These are phyloP conservation scores for Ocimum tenuiflorum DNA, from an alignment of 257 asterid species.

Conservation along the genomic window DNA sequence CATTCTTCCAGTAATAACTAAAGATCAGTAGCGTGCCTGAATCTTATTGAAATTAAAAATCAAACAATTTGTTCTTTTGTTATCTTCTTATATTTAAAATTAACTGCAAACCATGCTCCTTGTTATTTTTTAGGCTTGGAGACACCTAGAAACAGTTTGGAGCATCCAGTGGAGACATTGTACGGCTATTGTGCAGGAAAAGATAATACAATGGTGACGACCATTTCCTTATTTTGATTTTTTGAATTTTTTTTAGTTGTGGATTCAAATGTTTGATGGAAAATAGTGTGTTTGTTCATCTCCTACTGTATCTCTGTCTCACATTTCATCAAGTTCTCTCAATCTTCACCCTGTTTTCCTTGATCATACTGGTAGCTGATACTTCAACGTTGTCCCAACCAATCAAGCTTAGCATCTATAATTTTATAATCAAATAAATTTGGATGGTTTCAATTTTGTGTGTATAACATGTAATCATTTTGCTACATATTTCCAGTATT, in stretches of 20 bases:
- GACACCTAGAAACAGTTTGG: slow-evolving; percentile 73
- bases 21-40: background rate
- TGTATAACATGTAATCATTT: background rate
- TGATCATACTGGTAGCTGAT: background rate
- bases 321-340: background rate
- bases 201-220: slow-evolving; percentile 40
- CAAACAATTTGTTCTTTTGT: background rate
- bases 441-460: background rate
- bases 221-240: slow-evolving; percentile 9
- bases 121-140: slow-evolving; percentile 40
- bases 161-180: slow-evolving; percentile 46
- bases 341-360: background rate
- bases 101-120: background rate
- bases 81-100: background rate
- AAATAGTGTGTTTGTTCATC: background rate
- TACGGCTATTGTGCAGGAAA: slow-evolving; percentile 34
- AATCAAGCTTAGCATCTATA: background rate
- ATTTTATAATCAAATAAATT: background rate
- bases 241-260: background rate
- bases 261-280: background rate
- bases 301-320: background rate
- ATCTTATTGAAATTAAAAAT: background rate
- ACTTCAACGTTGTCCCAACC: background rate
- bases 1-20: background rate
- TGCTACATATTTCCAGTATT: slow-evolving; percentile 34